A percentile compares a stretch with the other conserved stretches of the same genome.
Evolutionary conservation across 768 basidiomycete species (phyloP).

Genomic region (Suillus alpinus): DNA sequence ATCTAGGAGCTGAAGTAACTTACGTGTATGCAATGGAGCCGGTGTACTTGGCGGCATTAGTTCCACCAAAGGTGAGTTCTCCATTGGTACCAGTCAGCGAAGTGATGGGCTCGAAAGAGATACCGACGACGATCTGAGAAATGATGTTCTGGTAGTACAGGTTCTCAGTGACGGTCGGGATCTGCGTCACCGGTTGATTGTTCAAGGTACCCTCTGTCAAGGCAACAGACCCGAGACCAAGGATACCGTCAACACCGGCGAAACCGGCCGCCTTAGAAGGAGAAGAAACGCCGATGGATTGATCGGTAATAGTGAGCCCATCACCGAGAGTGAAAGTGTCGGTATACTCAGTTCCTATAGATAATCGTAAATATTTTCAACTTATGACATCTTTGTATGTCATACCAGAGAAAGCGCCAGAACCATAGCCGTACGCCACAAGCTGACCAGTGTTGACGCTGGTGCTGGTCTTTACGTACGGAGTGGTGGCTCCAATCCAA

Average conservation of each 20-base stretch:
- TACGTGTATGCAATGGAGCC: slow-evolving; percentile 40
- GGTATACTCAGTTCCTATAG: slow-evolving; percentile 37
- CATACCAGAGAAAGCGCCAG: slow-evolving; percentile 38
- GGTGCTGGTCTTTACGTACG: slow-evolving; percentile 48
- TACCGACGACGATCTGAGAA: slow-evolving; percentile 35
- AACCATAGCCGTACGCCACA: slow-evolving; percentile 39
- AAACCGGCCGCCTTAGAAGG: slow-evolving; percentile 39
- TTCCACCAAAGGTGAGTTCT: slow-evolving; percentile 46
- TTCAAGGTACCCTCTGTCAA: slow-evolving; percentile 40
- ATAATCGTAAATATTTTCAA: background rate
- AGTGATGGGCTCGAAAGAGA: slow-evolving; percentile 47
- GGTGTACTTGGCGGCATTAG: slow-evolving; percentile 9
- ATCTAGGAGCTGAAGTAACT: background rate
- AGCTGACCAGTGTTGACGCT: slow-evolving; percentile 43
- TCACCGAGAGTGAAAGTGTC: slow-evolving; percentile 50
- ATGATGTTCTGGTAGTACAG: slow-evolving; percentile 39
- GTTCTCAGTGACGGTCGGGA: slow-evolving; percentile 58
- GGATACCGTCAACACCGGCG: slow-evolving; percentile 52
- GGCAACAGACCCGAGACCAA: slow-evolving; percentile 54
- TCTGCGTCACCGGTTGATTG: slow-evolving; percentile 3
- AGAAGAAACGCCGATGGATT: slow-evolving; percentile 55
- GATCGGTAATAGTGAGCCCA: slow-evolving; percentile 43
- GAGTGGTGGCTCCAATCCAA: slow-evolving; percentile 57
- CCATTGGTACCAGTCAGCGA: slow-evolving; percentile 35
- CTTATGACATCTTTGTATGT: slow-evolving; percentile 5